Conservation (phyloP, 2,329 filamentous ascomycete species). For the Aureobasidium sp. region DNA sequence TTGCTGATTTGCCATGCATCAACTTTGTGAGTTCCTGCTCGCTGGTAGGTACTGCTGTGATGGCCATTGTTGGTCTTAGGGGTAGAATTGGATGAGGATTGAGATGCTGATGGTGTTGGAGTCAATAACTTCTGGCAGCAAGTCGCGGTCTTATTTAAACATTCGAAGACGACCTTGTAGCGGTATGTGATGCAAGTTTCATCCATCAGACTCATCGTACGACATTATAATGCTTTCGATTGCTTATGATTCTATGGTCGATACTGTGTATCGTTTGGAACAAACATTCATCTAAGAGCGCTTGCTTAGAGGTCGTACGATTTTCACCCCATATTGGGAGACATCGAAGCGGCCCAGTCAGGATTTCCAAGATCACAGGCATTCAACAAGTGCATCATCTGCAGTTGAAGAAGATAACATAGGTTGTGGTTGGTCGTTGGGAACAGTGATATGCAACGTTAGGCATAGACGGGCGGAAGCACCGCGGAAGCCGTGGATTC, state of each 20-base stretch:
- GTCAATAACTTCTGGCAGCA: background rate
- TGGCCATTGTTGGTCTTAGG: background rate
- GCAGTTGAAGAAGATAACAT: background rate
- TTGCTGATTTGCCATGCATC: conserved; percentile 66
- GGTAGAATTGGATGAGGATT: background rate
- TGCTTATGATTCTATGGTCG: background rate
- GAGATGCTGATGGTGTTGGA: background rate
- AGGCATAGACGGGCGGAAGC: too few species aligned
- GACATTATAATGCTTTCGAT: background rate
- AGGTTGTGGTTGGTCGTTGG: background rate
- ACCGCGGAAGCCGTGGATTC: background rate
- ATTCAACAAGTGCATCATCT: background rate
- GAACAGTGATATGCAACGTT: background rate
- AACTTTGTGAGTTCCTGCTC: conserved; percentile 40
- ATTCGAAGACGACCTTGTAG: background rate
- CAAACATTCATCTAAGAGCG: background rate
- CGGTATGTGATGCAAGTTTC: background rate
- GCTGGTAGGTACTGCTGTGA: background rate
- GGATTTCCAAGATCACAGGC: too few species aligned
- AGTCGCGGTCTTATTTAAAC: background rate
- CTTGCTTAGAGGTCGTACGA: background rate
- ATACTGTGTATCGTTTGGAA: background rate
- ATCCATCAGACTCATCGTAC: background rate
- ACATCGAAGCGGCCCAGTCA: background rate
- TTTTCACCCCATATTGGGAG: too few species aligned